A percentile compares a stretch with the other conserved stretches of the same genome.
These are phyloP conservation scores for Triticum timopheevii DNA, from an alignment of 176 grass and related monocot genomes.

Conservation along the genomic window DNA sequence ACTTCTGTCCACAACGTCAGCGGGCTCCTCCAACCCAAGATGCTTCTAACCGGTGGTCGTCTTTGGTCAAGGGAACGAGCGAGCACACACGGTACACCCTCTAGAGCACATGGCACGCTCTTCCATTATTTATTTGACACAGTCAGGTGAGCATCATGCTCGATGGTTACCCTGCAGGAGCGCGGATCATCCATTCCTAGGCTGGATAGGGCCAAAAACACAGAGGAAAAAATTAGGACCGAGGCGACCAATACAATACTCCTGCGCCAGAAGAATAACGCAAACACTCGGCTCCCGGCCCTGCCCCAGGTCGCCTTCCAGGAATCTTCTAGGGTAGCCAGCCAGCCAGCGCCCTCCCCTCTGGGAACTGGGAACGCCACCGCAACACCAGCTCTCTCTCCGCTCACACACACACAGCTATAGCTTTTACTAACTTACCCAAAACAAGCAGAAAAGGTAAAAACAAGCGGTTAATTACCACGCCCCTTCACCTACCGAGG, in stretches of 20 bases:
- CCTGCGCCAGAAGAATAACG: neutral
- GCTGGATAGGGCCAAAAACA: neutral
- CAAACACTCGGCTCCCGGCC: neutral
- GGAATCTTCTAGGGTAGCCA: constrained; percentile 55
- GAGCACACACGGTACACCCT: neutral
- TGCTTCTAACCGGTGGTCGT: too few species aligned
- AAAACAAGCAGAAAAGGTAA: neutral
- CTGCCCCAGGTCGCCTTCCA: constrained; percentile 29
- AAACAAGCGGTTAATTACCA: constrained; percentile 3
- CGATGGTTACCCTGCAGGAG: neutral
- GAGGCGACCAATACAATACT: constrained; percentile 9
- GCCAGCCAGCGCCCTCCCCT: neutral
- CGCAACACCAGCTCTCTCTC: constrained; percentile 25
- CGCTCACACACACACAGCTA: neutral
- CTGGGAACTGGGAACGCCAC: constrained; percentile 22
- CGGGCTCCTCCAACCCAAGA: too few species aligned
- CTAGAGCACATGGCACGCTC: neutral
- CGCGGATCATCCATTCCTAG: neutral
- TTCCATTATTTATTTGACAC: neutral
- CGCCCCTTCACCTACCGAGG: neutral
- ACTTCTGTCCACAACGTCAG: too few species aligned
- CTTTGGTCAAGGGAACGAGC: neutral
- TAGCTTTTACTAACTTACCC: neutral
- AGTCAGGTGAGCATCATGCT: neutral
- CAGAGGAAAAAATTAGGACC: constrained; percentile 29